These are phyloP conservation scores for Kwoniella sp. DNA, from an alignment of 768 basidiomycete genomes.

Conservation along the genomic window DNA sequence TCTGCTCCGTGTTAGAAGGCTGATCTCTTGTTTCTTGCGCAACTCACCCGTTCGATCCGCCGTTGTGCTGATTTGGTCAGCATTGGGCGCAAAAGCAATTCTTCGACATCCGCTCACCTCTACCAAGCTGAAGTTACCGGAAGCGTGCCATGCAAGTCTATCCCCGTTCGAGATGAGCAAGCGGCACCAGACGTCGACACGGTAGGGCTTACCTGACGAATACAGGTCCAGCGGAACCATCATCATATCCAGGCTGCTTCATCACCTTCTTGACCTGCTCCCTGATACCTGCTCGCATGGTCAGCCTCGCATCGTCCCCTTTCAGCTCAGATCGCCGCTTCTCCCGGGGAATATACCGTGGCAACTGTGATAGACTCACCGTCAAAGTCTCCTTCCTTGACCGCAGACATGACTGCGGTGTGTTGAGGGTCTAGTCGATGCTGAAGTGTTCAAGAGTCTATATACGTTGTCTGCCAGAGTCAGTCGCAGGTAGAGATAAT, in stretches of 20 bases:
- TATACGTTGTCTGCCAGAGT: too few relatives aligned
- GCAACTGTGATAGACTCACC: too few relatives aligned
- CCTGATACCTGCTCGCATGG: conserved; percentile 27
- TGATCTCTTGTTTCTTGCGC: too few relatives aligned
- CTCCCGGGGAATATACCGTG: too few relatives aligned
- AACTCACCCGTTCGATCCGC: conserved; percentile 45
- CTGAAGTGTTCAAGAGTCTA: too few relatives aligned
- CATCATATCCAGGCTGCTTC: conserved; percentile 49
- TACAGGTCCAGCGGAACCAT: conserved; percentile 48
- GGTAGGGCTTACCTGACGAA: conserved; percentile 38
- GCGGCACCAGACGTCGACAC: neutral
- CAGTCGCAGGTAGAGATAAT: neutral
- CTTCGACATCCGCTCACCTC: conserved; percentile 24
- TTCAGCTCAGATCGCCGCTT: too few relatives aligned
- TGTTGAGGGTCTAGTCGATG: too few relatives aligned
- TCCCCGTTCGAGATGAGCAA: neutral
- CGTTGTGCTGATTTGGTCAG: conserved; percentile 30
- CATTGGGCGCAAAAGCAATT: neutral
- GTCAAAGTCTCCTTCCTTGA: conserved; percentile 38
- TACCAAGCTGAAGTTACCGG: conserved; percentile 46
- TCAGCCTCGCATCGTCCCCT: too few relatives aligned
- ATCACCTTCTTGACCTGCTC: conserved; percentile 44
- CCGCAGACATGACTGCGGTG: conserved; percentile 33
- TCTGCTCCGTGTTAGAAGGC: conserved; percentile 8
- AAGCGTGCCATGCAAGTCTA: conserved; percentile 51